A percentile compares a stretch with the other conserved stretches of the same genome.
Conservation (phyloP, 192 early-diverging fungal species). For the Pilaira anomala region DNA sequence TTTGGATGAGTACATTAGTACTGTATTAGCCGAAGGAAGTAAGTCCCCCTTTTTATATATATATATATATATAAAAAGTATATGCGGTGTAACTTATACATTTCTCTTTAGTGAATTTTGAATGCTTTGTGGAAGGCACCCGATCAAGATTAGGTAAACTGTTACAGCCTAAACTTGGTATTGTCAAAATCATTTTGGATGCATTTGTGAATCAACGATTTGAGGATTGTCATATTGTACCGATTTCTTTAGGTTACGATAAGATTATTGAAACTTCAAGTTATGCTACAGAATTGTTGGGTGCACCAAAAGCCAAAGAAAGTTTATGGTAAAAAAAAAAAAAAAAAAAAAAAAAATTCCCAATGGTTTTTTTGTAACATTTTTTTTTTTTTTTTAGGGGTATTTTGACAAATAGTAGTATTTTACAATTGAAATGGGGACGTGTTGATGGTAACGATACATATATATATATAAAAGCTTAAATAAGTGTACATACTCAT, state of each 20-base stretch:
- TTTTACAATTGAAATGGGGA: slow-evolving; percentile 72
- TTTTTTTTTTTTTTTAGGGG: slow-evolving; percentile 29
- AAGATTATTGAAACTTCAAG: slow-evolving; percentile 80
- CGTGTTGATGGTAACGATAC: slow-evolving; percentile 61
- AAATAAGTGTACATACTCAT: slow-evolving; percentile 2
- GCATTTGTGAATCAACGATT: slow-evolving; percentile 57
- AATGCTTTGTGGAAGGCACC: slow-evolving; percentile 83
- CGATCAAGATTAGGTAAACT: slow-evolving; percentile 78
- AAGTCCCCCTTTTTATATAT: background rate
- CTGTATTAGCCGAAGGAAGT: slow-evolving; percentile 63
- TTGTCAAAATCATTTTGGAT: slow-evolving; percentile 82
- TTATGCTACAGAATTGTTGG: slow-evolving; percentile 76
- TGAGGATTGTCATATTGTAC: slow-evolving; percentile 70
- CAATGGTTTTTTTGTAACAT: background rate
- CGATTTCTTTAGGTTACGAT: slow-evolving; percentile 82
- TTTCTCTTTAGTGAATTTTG: slow-evolving; percentile 57
- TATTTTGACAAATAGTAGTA: slow-evolving; percentile 53
- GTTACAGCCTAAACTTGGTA: slow-evolving; percentile 75
- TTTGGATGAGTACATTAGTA: slow-evolving; percentile 73
- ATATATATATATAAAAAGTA: background rate
- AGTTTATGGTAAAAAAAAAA: slow-evolving; percentile 48
- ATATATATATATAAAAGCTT: background rate
- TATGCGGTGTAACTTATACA: background rate
- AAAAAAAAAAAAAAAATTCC: background rate
- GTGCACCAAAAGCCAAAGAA: slow-evolving; percentile 79